phyloP scores from a whole-genome alignment of 768 basidiomycete species.

The Floccularia luteovirens region DNA sequence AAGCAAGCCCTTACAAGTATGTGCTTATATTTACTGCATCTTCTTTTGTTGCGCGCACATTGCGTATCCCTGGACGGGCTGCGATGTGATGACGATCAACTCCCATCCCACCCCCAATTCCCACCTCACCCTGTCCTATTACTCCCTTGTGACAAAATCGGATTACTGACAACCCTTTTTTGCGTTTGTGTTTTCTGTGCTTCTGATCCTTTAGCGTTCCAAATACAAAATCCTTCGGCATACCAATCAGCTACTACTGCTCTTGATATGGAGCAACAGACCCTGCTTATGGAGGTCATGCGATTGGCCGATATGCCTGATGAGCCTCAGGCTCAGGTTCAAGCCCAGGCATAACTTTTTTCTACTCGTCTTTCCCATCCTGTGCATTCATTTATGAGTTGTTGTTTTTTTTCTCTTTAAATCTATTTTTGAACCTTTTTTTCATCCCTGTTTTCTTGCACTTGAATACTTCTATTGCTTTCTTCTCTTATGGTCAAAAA shows the following conservation, averaged over 20 bases:
- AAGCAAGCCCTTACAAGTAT: slow-evolving; percentile 70
- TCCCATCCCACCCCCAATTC: too few species aligned
- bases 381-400: background rate
- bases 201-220: slow-evolving; percentile 45
- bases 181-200: background rate
- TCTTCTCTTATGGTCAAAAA: too few species aligned
- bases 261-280: slow-evolving; percentile 70
- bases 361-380: background rate
- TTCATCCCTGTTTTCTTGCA: background rate
- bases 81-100: too few species aligned
- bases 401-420: background rate
- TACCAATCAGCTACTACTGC: slow-evolving; percentile 72
- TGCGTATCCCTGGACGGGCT: too few species aligned
- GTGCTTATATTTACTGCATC: slow-evolving; percentile 12
- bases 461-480: too few species aligned
- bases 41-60: background rate
- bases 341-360: background rate
- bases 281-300: slow-evolving; percentile 82
- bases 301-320: slow-evolving; percentile 45
- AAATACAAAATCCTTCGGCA: slow-evolving; percentile 57
- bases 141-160: too few species aligned
- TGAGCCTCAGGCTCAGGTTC: slow-evolving; percentile 13
- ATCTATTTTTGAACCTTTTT: background rate
- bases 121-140: too few species aligned
- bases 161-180: background rate